Evolutionary conservation across 2,329 filamentous ascomycete genomes (phyloP).

Genomic region (Pezicula carpinea): DNA sequence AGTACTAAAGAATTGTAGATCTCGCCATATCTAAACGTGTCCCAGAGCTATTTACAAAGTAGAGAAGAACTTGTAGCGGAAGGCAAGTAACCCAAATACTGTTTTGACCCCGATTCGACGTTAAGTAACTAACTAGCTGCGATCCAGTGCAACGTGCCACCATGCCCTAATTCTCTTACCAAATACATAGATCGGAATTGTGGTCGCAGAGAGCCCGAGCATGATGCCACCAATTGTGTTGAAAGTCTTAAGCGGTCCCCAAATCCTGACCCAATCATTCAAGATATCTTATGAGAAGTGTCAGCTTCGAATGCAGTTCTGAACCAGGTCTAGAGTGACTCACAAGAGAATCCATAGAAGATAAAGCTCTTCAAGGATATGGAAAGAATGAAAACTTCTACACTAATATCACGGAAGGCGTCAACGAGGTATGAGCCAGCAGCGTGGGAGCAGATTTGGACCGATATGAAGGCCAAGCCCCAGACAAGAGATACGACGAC

Average conservation of each 20-base stretch:
- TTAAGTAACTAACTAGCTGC: too few species aligned
- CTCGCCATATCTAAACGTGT: too few species aligned
- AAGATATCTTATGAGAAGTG: not conserved
- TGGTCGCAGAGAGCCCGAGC: not conserved
- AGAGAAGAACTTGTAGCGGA: too few species aligned
- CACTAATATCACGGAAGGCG: constrained; percentile 33
- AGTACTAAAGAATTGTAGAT: too few species aligned
- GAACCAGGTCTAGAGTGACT: too few species aligned
- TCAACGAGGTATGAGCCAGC: constrained; percentile 17
- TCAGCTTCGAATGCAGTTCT: too few species aligned
- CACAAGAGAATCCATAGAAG: constrained; percentile 31
- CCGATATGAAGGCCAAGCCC: not conserved
- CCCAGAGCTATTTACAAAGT: too few species aligned
- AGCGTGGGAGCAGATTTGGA: not conserved
- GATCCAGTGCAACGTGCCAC: too few species aligned
- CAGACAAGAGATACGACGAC: not conserved
- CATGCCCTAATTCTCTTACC: not conserved
- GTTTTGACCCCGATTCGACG: too few species aligned
- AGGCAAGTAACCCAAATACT: too few species aligned
- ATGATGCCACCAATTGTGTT: not conserved
- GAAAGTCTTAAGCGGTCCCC: not conserved
- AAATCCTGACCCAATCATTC: not conserved
- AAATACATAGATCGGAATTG: not conserved
- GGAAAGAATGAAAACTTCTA: constrained; percentile 36
- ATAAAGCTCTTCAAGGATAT: constrained; percentile 39